phyloP scores from a whole-genome alignment of 176 grass and related monocot genomes.

The Alloteropsis semialata region DNA sequence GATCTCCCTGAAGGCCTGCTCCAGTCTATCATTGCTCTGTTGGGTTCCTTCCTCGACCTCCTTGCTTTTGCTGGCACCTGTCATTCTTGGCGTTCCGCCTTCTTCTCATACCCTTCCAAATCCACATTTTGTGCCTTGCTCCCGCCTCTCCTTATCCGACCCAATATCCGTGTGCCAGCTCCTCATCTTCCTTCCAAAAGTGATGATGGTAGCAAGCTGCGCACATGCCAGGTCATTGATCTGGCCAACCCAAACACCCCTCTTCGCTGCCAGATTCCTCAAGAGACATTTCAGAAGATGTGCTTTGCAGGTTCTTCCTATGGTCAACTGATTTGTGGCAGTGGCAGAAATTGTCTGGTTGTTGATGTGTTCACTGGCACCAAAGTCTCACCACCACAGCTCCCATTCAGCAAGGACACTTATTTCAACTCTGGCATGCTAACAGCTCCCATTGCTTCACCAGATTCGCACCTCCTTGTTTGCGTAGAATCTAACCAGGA shows the following conservation, averaged over 20 bases:
- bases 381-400: slow-evolving; percentile 18
- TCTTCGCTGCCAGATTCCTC: background rate
- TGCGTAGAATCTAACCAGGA: background rate
- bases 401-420: background rate
- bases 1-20: background rate
- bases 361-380: slow-evolving; percentile 47
- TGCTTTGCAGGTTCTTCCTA: slow-evolving; percentile 29
- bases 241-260: background rate
- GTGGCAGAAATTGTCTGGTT: background rate
- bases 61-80: background rate
- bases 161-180: background rate
- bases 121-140: background rate
- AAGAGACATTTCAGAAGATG: background rate
- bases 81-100: slow-evolving; percentile 30
- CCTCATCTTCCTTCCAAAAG: background rate
- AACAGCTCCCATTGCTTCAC: slow-evolving; percentile 37
- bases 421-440: slow-evolving; percentile 27
- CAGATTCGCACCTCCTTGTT: slow-evolving; percentile 38
- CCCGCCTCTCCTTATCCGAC: slow-evolving; percentile 32
- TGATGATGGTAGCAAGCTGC: background rate
- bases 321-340: slow-evolving; percentile 35
- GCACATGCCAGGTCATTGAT: slow-evolving; percentile 20
- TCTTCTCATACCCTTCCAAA: slow-evolving; percentile 4
- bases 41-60: too few species aligned
- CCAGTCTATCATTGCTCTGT: too few species aligned